A percentile compares a stretch with the other conserved stretches of the same genome.
These are phyloP conservation scores for Senna tora DNA, from an alignment of 306 rosid species.

Conservation along the genomic window DNA sequence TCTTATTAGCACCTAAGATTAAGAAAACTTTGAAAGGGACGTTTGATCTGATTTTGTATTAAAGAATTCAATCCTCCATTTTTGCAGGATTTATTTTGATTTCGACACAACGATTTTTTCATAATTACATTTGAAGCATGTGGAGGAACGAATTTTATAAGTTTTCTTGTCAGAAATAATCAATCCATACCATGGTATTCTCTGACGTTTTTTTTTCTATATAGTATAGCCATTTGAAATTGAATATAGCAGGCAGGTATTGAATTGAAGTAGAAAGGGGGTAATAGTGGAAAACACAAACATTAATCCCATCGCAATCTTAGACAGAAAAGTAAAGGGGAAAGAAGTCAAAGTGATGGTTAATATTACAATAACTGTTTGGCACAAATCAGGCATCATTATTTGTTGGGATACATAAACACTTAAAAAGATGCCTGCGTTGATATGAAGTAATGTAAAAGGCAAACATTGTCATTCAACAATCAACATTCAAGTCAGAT, in stretches of 20 bases:
- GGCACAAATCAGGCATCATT: slow-evolving; percentile 36
- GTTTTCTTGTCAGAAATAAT: background rate
- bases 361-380: slow-evolving; percentile 34
- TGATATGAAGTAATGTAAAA: slow-evolving; percentile 14
- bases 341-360: slow-evolving; percentile 38
- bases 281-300: background rate
- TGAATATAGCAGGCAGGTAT: background rate
- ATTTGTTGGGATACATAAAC: slow-evolving; percentile 27
- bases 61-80: background rate
- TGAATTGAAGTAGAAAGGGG: background rate
- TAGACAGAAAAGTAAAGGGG: background rate
- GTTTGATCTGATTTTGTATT: background rate
- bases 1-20: background rate
- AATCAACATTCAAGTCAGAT: background rate
- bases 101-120: background rate
- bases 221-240: background rate
- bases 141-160: background rate
- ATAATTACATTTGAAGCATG: background rate
- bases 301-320: background rate
- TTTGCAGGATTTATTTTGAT: too few relatives aligned
- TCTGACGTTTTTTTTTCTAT: background rate
- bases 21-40: slow-evolving; percentile 3
- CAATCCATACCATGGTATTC: background rate
- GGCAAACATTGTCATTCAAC: slow-evolving; percentile 30
- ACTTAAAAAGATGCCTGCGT: slow-evolving; percentile 34